Percentiles rank a stretch among this genome's conserved stretches.
These are phyloP conservation scores for Selenicereus undatus DNA, from an alignment of 148 eudicot species.

Conservation along the genomic window DNA sequence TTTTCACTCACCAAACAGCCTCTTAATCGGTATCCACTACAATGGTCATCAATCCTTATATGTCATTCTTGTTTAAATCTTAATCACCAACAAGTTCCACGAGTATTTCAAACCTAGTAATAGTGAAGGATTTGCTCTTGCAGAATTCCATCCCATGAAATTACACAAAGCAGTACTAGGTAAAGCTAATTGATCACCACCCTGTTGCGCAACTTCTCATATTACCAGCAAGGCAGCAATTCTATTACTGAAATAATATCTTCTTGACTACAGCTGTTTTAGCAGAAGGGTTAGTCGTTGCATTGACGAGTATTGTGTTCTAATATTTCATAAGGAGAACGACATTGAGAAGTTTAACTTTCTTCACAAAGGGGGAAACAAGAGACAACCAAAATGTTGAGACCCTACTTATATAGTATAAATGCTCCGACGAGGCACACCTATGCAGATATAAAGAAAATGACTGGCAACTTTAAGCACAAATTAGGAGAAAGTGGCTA, in stretches of 20 bases:
- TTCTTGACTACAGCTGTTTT: neutral
- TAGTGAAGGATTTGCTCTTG: neutral
- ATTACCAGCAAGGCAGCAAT: neutral
- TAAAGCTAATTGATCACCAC: neutral
- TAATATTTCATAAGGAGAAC: neutral
- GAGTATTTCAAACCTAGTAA: neutral
- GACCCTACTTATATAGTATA: neutral
- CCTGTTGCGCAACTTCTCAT: neutral
- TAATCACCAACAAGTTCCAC: neutral
- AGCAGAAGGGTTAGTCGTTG: neutral
- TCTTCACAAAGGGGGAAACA: neutral
- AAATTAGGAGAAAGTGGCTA: conserved; percentile 81
- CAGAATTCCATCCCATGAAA: neutral
- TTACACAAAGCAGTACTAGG: neutral
- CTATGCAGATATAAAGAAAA: conserved; percentile 52
- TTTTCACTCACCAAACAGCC: too few relatives aligned
- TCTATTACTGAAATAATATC: neutral
- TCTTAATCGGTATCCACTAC: neutral
- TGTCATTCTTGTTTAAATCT: neutral
- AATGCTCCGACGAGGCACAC: conserved; percentile 39
- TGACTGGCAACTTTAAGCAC: conserved; percentile 50
- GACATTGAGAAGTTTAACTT: neutral
- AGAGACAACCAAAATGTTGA: conserved; percentile 3
- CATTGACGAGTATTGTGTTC: neutral
- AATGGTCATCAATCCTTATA: neutral